Conservation (phyloP, 306 rosid species). For the Biancaea sappan region DNA sequence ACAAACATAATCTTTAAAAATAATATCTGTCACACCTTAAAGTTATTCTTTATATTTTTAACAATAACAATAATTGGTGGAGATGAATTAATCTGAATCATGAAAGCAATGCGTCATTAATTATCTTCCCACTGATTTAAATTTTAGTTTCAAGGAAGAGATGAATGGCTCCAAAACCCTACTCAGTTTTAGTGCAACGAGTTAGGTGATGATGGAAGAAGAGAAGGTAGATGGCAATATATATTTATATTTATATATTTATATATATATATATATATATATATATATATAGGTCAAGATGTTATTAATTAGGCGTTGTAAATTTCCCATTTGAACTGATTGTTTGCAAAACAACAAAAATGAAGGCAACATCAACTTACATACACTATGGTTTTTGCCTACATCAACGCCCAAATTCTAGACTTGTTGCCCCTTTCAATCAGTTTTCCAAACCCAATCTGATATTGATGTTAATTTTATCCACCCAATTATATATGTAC, state of each 20-base stretch:
- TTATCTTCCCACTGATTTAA: background rate
- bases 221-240: too few species aligned
- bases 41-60: too few species aligned
- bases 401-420: conserved; percentile 16
- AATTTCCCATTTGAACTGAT: conserved; percentile 29
- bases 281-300: background rate
- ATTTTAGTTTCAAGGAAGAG: background rate
- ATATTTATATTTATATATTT: background rate
- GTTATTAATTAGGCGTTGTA: conserved; percentile 5
- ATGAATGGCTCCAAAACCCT: conserved; percentile 15
- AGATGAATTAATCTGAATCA: background rate
- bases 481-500: background rate
- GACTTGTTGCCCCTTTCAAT: background rate
- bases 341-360: conserved; percentile 25
- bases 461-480: conserved; percentile 37
- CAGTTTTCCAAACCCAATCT: conserved; percentile 23
- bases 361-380: conserved; percentile 23
- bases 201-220: conserved; percentile 43
- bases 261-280: too few species aligned
- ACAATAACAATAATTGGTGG: too few species aligned
- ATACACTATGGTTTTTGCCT: background rate
- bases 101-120: background rate
- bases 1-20: too few species aligned
- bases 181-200: conserved; percentile 26
- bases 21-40: too few species aligned